These are phyloP conservation scores for Ganoderma lucidum DNA, from an alignment of 1,284 basidiomycete genomes.

Conservation along the genomic window DNA sequence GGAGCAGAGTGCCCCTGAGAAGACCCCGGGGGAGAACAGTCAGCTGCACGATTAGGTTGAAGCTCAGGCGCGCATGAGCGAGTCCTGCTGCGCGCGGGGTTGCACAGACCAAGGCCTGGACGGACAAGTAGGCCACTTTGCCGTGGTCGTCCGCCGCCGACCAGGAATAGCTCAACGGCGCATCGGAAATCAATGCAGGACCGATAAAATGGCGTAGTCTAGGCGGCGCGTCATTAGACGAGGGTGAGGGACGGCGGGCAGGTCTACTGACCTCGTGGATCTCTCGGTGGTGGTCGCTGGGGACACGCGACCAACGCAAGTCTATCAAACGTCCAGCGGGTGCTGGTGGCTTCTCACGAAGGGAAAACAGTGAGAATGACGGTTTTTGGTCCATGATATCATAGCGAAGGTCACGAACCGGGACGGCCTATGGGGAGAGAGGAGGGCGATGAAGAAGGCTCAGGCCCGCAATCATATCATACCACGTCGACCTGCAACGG, in stretches of 20 bases:
- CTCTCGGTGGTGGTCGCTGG: slow-evolving; percentile 13
- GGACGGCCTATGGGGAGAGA: neutral
- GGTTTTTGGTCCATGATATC: neutral
- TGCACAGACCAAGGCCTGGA: slow-evolving; percentile 16
- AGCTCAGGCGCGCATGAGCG: slow-evolving; percentile 27
- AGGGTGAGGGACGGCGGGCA: slow-evolving; percentile 9
- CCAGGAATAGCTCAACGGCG: slow-evolving; percentile 8
- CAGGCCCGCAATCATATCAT: neutral
- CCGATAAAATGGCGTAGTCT: too few species aligned
- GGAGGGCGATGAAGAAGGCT: neutral
- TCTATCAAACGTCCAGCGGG: slow-evolving; percentile 27
- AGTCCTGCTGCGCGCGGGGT: slow-evolving; percentile 12
- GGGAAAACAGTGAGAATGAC: slow-evolving; percentile 23
- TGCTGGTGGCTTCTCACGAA: slow-evolving; percentile 25
- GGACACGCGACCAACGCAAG: slow-evolving; percentile 31
- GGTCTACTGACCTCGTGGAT: slow-evolving; percentile 23
- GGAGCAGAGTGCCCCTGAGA: slow-evolving; percentile 28
- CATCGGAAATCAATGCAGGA: neutral
- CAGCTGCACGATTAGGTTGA: slow-evolving; percentile 33
- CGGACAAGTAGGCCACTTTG: slow-evolving; percentile 1
- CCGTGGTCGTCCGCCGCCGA: neutral
- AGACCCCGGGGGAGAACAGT: slow-evolving; percentile 23
- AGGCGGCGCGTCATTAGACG: slow-evolving; percentile 10
- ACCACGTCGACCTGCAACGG: neutral
- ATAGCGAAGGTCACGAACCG: neutral